Evolutionary conservation across 106 monocot species (phyloP).

Genomic region (Amphibolis antarctica): DNA sequence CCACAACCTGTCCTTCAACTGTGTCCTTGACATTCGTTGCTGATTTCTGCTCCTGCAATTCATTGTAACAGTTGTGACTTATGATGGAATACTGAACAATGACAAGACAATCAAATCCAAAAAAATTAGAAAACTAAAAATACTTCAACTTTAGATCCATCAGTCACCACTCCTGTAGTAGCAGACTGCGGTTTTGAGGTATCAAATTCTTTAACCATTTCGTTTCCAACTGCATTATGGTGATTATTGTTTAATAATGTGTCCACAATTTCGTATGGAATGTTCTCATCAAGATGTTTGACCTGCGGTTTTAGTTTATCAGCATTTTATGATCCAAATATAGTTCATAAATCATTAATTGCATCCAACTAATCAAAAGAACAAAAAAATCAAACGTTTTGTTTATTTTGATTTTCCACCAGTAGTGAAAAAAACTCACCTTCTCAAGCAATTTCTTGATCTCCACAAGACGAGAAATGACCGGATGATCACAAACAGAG

Average conservation of each 20-base stretch:
- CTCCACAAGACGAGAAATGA: conserved; percentile 69
- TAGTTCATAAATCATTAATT: neutral
- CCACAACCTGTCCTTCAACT: neutral
- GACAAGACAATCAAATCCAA: too few relatives aligned
- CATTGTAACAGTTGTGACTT: neutral
- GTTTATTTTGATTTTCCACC: neutral
- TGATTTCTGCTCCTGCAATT: neutral
- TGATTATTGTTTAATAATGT: conserved; percentile 2
- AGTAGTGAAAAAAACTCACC: conserved; percentile 21
- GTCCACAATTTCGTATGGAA: conserved; percentile 19
- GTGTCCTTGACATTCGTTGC: neutral
- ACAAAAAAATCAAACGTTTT: neutral
- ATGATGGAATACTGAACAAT: neutral
- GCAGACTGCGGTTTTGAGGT: conserved; percentile 12
- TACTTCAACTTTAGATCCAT: conserved; percentile 3
- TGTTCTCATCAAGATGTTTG: conserved; percentile 30
- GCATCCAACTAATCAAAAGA: too few relatives aligned
- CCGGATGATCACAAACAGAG: conserved; percentile 77
- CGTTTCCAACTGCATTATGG: conserved; percentile 1
- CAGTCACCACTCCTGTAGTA: conserved; percentile 3
- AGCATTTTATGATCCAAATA: neutral
- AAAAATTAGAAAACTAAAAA: neutral
- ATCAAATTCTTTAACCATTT: conserved; percentile 7
- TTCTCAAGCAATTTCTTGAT: conserved; percentile 69
- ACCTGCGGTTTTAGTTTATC: conserved; percentile 18